Evolutionary conservation across 2,329 filamentous ascomycete species (phyloP), one percentile per base, ranked within the genome.

Genomic region (Pseudogymnoascus sp.): DNA sequence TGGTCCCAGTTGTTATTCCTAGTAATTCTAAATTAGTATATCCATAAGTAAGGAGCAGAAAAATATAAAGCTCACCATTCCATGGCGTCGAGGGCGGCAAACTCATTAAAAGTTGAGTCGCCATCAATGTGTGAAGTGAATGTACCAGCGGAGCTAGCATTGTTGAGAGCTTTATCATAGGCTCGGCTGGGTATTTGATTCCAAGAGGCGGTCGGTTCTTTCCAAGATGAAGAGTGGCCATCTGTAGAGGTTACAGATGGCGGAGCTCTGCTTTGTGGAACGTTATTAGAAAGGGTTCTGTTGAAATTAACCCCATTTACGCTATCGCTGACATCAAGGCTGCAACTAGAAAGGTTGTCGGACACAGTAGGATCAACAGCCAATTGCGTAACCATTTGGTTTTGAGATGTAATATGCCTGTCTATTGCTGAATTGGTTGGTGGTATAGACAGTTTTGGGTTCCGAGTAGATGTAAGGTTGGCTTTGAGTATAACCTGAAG

Each of bases 21-120:
- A 45, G 30, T 2, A 21, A 48, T 2, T 21, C 6, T 23, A 61
- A 52, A 30, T 52, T 19, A 52, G 45, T 52, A 68, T 60, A 70
- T 63, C 57, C 10, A 23, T 19, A 38, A 37, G 12, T 7, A n/a
- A 21, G 33, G 4, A 5, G 30, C 28, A 33, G 12, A n/a, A 8
- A 4, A 21, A 8, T 13, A 28, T 23, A 55, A 8, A 9, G 34
- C 70, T 63, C 63, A 74, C 74, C 74, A 75, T 65, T 81, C 77
- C 19, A 75, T 75, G 2, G 76, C 79, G 65, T 83, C 81, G 30
- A 83, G 71, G 7, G 80, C 79, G 2, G 80, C 80, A 35, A 84
- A 69, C 63, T 83, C 80, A 58, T 83, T 81, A 62, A 83, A 82
- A 58, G 82, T 74, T 13, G 76, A 78, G 63, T 81, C 78, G 5